phyloP scores from a whole-genome alignment of 495 filamentous ascomycete genomes.

The Cudoniella acicularis region DNA sequence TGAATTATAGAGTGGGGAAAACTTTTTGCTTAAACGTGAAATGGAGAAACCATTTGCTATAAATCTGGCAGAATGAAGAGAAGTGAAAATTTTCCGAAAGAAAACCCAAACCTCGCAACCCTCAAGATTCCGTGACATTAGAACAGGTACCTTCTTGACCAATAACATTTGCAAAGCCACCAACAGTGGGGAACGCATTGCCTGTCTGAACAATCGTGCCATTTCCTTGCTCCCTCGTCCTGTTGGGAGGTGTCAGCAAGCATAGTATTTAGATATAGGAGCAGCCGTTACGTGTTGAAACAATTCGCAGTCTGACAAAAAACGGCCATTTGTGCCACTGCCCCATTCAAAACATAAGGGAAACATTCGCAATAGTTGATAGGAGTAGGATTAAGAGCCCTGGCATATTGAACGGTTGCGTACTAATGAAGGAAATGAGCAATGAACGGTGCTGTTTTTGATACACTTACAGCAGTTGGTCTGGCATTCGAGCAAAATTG shows the following conservation, averaged over 20 bases:
- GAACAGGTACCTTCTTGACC: neutral
- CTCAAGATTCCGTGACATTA: neutral
- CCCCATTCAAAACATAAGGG: neutral
- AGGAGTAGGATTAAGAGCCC: neutral
- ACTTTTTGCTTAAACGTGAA: too few species aligned
- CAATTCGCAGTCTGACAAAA: neutral
- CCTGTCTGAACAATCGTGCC: neutral
- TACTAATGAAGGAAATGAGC: too few species aligned
- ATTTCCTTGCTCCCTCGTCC: too few species aligned
- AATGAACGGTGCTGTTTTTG: too few species aligned
- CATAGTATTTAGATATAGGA: too few species aligned
- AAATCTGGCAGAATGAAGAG: neutral
- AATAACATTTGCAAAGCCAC: neutral
- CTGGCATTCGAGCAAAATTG: too few species aligned
- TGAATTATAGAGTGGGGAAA: too few species aligned
- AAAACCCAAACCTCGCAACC: too few species aligned
- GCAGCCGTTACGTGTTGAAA: neutral
- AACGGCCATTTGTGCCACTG: neutral
- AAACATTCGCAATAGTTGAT: neutral
- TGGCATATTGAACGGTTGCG: neutral
- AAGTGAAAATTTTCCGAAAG: neutral
- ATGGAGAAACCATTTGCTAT: too few species aligned
- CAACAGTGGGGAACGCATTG: neutral
- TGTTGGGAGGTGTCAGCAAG: too few species aligned
- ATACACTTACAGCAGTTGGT: too few species aligned